Evolutionary conservation across 306 rosid species (phyloP).

Genomic region (Crataegus laevigata): DNA sequence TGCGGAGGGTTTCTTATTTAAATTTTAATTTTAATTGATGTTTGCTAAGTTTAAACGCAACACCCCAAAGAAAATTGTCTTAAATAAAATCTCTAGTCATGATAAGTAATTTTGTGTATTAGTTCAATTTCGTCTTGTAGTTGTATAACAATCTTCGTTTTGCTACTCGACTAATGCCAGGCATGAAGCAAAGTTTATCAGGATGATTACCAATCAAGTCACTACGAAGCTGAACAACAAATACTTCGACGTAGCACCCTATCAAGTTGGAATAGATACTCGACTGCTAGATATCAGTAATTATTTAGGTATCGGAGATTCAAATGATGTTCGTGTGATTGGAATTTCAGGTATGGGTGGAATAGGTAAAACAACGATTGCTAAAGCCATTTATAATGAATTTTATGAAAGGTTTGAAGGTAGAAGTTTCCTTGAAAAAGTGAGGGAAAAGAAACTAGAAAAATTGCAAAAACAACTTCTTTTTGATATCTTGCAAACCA

Average conservation of each 20-base stretch:
- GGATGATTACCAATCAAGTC: background rate
- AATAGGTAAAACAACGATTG: conserved; percentile 16
- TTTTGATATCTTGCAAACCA: background rate
- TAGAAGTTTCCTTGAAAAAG: conserved; percentile 6
- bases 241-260: background rate
- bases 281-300: background rate
- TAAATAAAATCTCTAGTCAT: no score
- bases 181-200: conserved; percentile 6
- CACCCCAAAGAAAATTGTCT: no score
- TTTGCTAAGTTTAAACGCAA: no score
- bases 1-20: no score
- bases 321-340: background rate
- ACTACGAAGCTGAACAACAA: background rate
- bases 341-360: conserved; percentile 19
- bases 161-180: background rate
- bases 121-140: no score
- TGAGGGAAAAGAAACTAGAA: background rate
- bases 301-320: background rate
- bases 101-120: no score
- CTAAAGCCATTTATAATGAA: conserved; percentile 14
- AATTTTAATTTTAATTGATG: no score
- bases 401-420: conserved; percentile 2
- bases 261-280: background rate
- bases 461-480: conserved; percentile 17
- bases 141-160: background rate